Base-by-base conservation (phyloP, 495 filamentous ascomycete genomes). In the Astrocystis sublimbata region DNA sequence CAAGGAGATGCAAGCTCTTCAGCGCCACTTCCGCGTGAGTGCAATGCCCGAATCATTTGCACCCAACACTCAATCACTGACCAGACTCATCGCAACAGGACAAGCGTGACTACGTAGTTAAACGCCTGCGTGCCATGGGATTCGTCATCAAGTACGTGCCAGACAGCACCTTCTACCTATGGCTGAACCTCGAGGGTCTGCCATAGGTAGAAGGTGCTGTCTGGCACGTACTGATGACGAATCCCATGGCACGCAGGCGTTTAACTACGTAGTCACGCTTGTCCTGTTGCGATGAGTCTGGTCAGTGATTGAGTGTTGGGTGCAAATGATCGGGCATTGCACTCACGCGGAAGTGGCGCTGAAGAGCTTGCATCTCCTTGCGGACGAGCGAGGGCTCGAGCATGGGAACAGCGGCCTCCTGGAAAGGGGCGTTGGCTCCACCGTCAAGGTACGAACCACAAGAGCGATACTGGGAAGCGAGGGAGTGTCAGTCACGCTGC, bases 391-490 rank as follows among this genome's bases (percentile, higher is more conserved):
- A 72, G 0, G 93, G 93, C 62, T 96, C 90, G 10, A 98, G 87
- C 91, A 98, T 96, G 2, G 88, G 84, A 53, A 98, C 84, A 8
- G 93, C 92, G 30, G 93, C 93, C 73, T 97, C 89, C 74, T 97
- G 93, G 84, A 98, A 97, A 23, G 93, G 92, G 4, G 90, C 92
- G 71, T 96, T 96, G 69, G 92, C 90, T 61, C 93, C 93, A 60
- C 93, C 93, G 68, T 97, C 93, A n/a, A 98, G 87, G 79, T 97
- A 98, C 3, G 87, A 91, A 33, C 93, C 93, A 67, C 93, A 96
- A 36, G 89, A 92, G 60, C 92, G 62, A 98, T 92, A 21, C 79
- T 81, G 24, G 0, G 31, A n/a, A 24, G 26, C 15, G 30, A 13
- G 41, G 24, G 7, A 45, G 26, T 45, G 38, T 61, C 28, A 53